These are phyloP conservation scores for Solanum aculeatissimum DNA, from an alignment of 305 asterid species.

Conservation along the genomic window DNA sequence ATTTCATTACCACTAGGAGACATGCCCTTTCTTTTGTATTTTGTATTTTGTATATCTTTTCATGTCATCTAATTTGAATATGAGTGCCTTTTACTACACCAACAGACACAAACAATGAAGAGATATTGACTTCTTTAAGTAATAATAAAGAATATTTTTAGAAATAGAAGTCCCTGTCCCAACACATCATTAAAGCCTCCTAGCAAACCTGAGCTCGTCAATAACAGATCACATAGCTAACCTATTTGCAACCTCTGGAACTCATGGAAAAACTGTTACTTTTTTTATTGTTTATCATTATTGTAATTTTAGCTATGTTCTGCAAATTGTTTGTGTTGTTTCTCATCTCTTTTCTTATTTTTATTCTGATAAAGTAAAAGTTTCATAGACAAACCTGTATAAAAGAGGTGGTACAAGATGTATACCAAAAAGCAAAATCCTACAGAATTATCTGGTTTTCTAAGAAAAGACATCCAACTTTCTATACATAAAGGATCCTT, in stretches of 20 bases:
- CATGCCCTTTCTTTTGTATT: not conserved
- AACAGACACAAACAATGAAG: not conserved
- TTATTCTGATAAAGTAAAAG: not conserved
- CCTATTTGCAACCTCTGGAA: not conserved
- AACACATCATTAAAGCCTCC: not conserved
- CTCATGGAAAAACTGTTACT: not conserved
- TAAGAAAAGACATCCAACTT: not conserved
- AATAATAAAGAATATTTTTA: not conserved
- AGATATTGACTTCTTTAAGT: not conserved
- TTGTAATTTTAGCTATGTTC: not conserved
- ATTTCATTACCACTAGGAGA: not conserved
- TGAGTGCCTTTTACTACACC: not conserved
- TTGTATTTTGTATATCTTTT: not conserved
- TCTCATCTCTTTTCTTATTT: not conserved
- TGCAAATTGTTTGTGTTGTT: not conserved
- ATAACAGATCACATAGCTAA: not conserved
- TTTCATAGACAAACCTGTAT: not conserved
- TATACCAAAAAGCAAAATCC: not conserved
- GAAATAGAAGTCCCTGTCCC: not conserved
- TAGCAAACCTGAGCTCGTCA: not conserved
- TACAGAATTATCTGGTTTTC: not conserved
- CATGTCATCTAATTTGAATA: not conserved
- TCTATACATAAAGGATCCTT: not conserved
- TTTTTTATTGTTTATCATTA: not conserved
- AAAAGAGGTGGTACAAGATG: not conserved